A percentile compares a stretch with the other conserved stretches of the same genome.
phyloP scores from a whole-genome alignment of 192 early-diverging fungal genomes.

The Rhizophlyctis rosea region DNA sequence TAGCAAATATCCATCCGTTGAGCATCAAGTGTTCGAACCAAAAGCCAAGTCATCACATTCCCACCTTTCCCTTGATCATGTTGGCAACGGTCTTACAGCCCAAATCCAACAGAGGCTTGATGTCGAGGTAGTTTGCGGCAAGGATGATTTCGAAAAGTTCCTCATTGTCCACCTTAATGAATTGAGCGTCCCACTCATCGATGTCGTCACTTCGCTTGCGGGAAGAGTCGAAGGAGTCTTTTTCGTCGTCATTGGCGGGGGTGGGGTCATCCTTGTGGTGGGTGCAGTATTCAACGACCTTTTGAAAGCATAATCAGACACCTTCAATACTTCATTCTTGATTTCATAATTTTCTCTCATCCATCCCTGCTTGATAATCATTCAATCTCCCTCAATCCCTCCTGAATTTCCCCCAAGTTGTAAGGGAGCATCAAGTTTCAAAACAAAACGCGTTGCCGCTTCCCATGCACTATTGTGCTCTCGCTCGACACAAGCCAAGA shows the following conservation, averaged over 20 bases:
- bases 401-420: too few species aligned
- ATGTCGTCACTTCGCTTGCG: conserved; percentile 45
- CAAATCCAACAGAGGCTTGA: conserved; percentile 93
- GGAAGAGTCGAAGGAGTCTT: conserved; percentile 31
- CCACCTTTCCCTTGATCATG: conserved; percentile 89
- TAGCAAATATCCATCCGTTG: background rate
- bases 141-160: conserved; percentile 59
- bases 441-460: too few species aligned
- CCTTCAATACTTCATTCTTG: background rate
- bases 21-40: background rate
- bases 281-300: conserved; percentile 81
- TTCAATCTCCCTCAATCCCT: background rate
- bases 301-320: background rate
- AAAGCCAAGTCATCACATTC: conserved; percentile 1
- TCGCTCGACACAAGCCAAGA: too few species aligned
- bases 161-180: conserved; percentile 56
- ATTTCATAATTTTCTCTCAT: conserved; percentile 1
- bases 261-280: conserved; percentile 74
- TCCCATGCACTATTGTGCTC: too few species aligned
- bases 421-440: too few species aligned
- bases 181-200: conserved; percentile 54
- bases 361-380: background rate
- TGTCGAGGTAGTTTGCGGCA: conserved; percentile 94
- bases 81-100: conserved; percentile 98
- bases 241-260: conserved; percentile 45